phyloP scores from a whole-genome alignment of 192 early-diverging fungal genomes.

The Geranomyces variabilis region DNA sequence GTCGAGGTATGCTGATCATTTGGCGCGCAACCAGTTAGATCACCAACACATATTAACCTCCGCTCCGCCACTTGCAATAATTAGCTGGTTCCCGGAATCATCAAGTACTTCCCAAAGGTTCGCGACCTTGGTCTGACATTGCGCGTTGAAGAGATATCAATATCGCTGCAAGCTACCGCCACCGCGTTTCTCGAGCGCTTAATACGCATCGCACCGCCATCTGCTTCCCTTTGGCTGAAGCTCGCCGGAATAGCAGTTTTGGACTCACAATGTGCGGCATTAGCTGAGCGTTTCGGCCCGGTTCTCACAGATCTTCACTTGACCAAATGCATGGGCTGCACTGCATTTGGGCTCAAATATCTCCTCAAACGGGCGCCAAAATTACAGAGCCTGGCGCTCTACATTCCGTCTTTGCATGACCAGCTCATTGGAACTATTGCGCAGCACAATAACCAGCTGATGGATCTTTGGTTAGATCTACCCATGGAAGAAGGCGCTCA shows the following conservation, averaged over 20 bases:
- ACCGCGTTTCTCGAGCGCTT: conserved; percentile 31
- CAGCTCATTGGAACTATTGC: conserved; percentile 30
- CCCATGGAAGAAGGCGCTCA: conserved; percentile 33
- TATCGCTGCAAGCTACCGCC: conserved; percentile 27
- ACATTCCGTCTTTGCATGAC: conserved; percentile 30
- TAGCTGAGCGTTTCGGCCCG: conserved; percentile 22
- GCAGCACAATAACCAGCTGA: conserved; percentile 28
- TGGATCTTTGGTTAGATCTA: conserved; percentile 36
- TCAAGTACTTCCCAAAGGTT: conserved; percentile 30
- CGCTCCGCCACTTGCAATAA: neutral
- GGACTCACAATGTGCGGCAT: conserved; percentile 32
- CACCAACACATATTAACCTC: neutral
- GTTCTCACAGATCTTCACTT: conserved; percentile 30
- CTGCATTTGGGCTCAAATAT: conserved; percentile 18
- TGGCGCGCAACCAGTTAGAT: neutral
- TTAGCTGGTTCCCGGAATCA: conserved; percentile 27
- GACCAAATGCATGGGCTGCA: conserved; percentile 37
- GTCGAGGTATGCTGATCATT: conserved; percentile 20
- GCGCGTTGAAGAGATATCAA: conserved; percentile 22
- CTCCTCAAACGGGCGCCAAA: conserved; percentile 21
- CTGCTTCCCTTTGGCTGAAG: conserved; percentile 22
- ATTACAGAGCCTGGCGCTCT: conserved; percentile 29
- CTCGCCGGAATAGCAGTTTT: conserved; percentile 30
- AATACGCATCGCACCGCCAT: conserved; percentile 17
- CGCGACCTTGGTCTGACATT: conserved; percentile 30